Percentiles rank a stretch among this genome's conserved stretches.
phyloP scores from a whole-genome alignment of 768 basidiomycete species.

The Auricularia cornea region DNA sequence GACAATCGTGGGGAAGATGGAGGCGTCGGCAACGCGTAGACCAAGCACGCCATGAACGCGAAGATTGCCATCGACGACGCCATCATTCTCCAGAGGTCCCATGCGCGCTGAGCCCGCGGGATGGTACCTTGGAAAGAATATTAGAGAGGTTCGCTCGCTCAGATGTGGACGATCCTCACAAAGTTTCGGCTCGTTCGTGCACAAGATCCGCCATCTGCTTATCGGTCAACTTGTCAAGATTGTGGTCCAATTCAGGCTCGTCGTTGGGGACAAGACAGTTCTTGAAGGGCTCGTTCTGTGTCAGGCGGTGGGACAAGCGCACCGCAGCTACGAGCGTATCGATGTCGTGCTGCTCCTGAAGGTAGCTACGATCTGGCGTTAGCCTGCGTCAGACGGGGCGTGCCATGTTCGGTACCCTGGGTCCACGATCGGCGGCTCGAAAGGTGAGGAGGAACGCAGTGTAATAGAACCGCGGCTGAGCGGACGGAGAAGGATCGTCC shows the following conservation, averaged over 20 bases:
- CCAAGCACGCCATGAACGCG: slow-evolving; percentile 37
- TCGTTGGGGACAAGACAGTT: not conserved
- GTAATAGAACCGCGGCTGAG: slow-evolving; percentile 34
- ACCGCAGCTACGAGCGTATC: not conserved
- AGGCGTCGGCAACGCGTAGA: slow-evolving; percentile 33
- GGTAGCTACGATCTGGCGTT: not conserved
- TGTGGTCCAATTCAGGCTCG: not conserved
- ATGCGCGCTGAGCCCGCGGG: slow-evolving; percentile 30
- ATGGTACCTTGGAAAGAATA: slow-evolving; percentile 13
- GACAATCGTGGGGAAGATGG: slow-evolving; percentile 23
- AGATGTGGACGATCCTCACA: not conserved
- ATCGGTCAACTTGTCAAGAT: not conserved
- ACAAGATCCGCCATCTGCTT: not conserved
- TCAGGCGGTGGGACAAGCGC: not conserved
- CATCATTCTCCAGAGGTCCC: slow-evolving; percentile 29
- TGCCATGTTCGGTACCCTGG: slow-evolving; percentile 28
- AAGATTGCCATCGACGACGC: slow-evolving; percentile 40
- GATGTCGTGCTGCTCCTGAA: not conserved
- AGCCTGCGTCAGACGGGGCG: not conserved
- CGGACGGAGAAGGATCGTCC: slow-evolving; percentile 27
- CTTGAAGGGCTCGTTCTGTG: not conserved
- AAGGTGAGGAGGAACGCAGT: slow-evolving; percentile 33
- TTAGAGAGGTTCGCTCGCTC: not conserved
- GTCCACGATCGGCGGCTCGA: slow-evolving; percentile 35
- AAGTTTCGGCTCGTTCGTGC: not conserved